Evolutionary conservation across 2,329 filamentous ascomycete species (phyloP), one percentile per base, ranked within the genome.

Genomic region (Colletotrichum shisoi): DNA sequence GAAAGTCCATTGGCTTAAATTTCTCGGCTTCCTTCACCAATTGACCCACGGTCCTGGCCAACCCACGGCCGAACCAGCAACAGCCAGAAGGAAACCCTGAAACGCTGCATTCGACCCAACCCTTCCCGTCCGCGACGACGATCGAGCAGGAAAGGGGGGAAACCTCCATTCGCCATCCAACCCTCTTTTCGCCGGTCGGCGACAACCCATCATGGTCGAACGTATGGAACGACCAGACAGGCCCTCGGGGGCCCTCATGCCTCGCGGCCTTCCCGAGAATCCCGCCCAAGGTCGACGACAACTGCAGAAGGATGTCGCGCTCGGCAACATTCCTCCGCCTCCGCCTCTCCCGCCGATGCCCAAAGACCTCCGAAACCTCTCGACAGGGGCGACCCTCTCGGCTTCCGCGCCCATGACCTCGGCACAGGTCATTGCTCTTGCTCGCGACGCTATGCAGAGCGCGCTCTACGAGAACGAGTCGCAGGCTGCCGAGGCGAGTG

Each of bases 381-480:
- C 82, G 45, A 81, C 81, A 15, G 79, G 77, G 69, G 79, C 81
- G 37, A 82, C 79, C 15, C 76, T 88, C 53, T 82, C 84, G 13
- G 77, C 83, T 17, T 80, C 80, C n/a, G 76, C 78, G 15, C 81
- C 84, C 60, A 82, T 89, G 74, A 84, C 88, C 19, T 80, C 88
- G 45, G 81, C 80, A 49, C 87, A 92, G 75, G 87, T 92, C 70
- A 86, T 92, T 58, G 81, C 81, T 63, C 82, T 91, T 56, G 88
- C 87, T 42, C 85, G 84, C 71, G 87, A 90, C 72, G 88, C 88
- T 51, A 90, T 92, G 84, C 84, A 85, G 69, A 84, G 83, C 72
- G 89, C 90, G 62, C 80, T 90, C 65, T 84, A 88, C 71, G 89
- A 89, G 74, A 89, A 90, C 71, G 83, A 84, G 72, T 85, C 82